Evolutionary conservation across 768 basidiomycete genomes (phyloP).

Genomic region (Lentinula raphanica): DNA sequence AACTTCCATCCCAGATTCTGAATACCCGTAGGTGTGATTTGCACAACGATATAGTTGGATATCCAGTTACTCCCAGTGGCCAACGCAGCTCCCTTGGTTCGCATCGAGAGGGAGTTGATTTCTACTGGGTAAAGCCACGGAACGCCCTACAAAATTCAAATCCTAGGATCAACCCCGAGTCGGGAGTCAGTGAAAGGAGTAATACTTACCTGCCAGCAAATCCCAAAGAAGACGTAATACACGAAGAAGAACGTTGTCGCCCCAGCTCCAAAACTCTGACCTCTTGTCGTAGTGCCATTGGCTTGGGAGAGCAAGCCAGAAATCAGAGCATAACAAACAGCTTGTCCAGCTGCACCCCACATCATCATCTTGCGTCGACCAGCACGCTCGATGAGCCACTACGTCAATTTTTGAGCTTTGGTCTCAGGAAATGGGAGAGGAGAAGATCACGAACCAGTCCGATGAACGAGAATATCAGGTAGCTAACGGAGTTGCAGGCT

Average conservation of each 20-base stretch:
- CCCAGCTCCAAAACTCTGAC: slow-evolving; percentile 33
- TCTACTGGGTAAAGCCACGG: slow-evolving; percentile 41
- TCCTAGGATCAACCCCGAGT: too few species aligned
- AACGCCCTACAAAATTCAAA: neutral
- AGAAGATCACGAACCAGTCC: slow-evolving; percentile 24
- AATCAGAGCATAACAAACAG: slow-evolving; percentile 41
- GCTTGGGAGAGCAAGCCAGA: slow-evolving; percentile 35
- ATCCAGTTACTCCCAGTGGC: slow-evolving; percentile 49
- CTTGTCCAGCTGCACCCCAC: slow-evolving; percentile 48
- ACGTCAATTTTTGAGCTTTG: neutral
- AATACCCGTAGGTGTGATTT: slow-evolving; percentile 44
- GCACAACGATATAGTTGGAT: slow-evolving; percentile 46
- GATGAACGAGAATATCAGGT: slow-evolving; percentile 42
- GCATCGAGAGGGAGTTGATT: slow-evolving; percentile 46
- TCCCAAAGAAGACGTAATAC: slow-evolving; percentile 47
- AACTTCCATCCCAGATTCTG: slow-evolving; percentile 43
- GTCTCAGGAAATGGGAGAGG: neutral
- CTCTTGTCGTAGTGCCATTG: slow-evolving; percentile 21
- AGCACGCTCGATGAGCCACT: slow-evolving; percentile 38
- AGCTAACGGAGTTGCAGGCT: slow-evolving; percentile 47
- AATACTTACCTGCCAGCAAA: slow-evolving; percentile 43
- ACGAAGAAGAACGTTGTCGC: slow-evolving; percentile 46
- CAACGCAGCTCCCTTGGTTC: slow-evolving; percentile 44
- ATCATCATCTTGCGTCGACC: slow-evolving; percentile 49
- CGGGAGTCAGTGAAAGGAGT: neutral